These are phyloP conservation scores for Sporothrix pseudoabietina DNA, from an alignment of 2,329 filamentous ascomycete genomes.

Conservation along the genomic window DNA sequence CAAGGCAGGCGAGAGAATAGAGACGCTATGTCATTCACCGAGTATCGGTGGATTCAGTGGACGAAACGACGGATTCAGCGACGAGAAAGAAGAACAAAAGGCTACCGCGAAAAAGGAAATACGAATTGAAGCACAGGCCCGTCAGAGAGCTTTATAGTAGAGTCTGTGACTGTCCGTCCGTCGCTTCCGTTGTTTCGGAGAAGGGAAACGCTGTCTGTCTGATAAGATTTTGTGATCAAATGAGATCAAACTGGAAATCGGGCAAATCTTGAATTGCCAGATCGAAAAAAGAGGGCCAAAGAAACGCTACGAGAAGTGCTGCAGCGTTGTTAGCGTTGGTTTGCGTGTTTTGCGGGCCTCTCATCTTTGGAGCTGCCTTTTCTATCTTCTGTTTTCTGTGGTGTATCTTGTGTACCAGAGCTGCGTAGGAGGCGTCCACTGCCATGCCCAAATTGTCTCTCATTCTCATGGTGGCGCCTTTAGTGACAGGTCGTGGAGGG, in stretches of 20 bases:
- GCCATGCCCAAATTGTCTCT: constrained; percentile 8
- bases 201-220: background rate
- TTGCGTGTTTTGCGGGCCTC: background rate
- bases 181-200: constrained; percentile 13
- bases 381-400: background rate
- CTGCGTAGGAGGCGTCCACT: background rate
- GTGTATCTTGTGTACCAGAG: background rate
- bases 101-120: background rate
- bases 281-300: background rate
- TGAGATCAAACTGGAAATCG: background rate
- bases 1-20: no score
- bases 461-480: background rate
- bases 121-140: background rate
- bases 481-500: constrained; percentile 4
- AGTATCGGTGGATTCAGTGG: background rate
- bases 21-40: background rate
- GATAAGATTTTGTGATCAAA: no score
- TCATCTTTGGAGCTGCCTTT: background rate
- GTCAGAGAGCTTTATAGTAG: constrained; percentile 5
- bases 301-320: background rate
- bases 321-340: background rate
- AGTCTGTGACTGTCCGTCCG: background rate
- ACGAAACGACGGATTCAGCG: background rate
- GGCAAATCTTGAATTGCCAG: background rate
- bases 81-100: background rate